Percentiles rank a stretch among this genome's conserved stretches.
These are phyloP conservation scores for Liriodendron chinense DNA, from an alignment of 164 flowering plant genomes.

Conservation along the genomic window DNA sequence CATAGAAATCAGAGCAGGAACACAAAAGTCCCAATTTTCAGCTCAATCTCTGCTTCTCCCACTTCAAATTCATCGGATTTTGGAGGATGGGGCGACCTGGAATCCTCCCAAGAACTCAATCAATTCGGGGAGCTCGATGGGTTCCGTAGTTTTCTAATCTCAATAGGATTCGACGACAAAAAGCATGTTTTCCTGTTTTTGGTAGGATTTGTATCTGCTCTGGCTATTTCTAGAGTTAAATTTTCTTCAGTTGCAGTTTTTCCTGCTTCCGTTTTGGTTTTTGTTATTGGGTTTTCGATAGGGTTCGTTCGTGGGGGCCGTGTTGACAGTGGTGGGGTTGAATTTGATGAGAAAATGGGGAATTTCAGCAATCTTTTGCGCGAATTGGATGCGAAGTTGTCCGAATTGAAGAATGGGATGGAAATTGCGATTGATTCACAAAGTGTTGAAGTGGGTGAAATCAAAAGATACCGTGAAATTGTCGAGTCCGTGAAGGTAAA, in stretches of 20 bases:
- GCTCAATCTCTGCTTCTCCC: slow-evolving; percentile 23
- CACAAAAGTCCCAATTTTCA: slow-evolving; percentile 13
- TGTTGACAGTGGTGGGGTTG: slow-evolving; percentile 7
- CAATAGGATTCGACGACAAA: slow-evolving; percentile 60
- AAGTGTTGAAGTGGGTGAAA: slow-evolving; percentile 35
- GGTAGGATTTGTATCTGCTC: slow-evolving; percentile 64
- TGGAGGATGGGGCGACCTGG: slow-evolving; percentile 78
- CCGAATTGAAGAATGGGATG: slow-evolving; percentile 37
- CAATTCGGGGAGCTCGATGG: slow-evolving; percentile 49
- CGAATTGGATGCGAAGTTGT: slow-evolving; percentile 40
- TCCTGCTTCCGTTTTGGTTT: slow-evolving; percentile 67
- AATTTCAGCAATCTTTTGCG: slow-evolving; percentile 34
- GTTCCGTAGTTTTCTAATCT: slow-evolving; percentile 41
- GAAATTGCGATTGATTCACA: slow-evolving; percentile 34
- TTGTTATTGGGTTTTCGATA: slow-evolving; percentile 64
- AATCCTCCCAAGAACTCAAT: slow-evolving; percentile 21
- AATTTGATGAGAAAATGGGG: slow-evolving; percentile 46
- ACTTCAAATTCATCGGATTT: slow-evolving; percentile 27
- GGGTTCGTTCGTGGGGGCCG: slow-evolving; percentile 58
- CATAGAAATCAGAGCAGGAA: slow-evolving; percentile 15
- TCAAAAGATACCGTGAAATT: slow-evolving; percentile 35
- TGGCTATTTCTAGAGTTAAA: slow-evolving; percentile 67
- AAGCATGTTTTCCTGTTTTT: slow-evolving; percentile 57
- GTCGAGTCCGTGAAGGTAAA: slow-evolving; percentile 35
- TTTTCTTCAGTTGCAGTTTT: slow-evolving; percentile 56